phyloP scores from a whole-genome alignment of 1,139 yeast species.

The Diutina pseudorugosa region DNA sequence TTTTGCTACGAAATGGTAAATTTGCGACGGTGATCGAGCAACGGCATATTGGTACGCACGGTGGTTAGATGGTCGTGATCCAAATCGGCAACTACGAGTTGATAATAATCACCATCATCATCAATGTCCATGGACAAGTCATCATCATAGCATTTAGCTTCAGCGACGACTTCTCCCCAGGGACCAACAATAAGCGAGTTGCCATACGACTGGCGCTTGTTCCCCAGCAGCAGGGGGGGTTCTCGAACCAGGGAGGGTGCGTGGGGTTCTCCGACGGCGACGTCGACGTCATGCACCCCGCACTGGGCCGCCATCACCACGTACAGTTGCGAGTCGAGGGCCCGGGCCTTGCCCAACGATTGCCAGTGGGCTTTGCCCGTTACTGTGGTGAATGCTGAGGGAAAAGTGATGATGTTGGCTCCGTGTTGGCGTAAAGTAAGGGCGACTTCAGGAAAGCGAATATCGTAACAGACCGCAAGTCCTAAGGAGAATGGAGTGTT shows the following conservation, averaged over 20 bases:
- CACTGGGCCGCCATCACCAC: constrained; percentile 89
- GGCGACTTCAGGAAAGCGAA: constrained; percentile 80
- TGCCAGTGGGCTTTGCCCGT: constrained; percentile 94
- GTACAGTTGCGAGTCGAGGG: constrained; percentile 77
- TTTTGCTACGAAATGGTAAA: not conserved
- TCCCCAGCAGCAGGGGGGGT: constrained; percentile 16
- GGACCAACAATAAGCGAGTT: constrained; percentile 81
- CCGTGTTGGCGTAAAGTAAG: constrained; percentile 53
- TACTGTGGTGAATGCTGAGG: constrained; percentile 84
- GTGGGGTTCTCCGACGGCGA: constrained; percentile 15
- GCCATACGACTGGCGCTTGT: constrained; percentile 56
- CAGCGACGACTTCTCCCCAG: constrained; percentile 73
- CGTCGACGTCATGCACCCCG: constrained; percentile 55
- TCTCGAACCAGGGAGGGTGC: constrained; percentile 8
- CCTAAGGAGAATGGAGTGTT: constrained; percentile 47
- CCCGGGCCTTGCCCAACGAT: constrained; percentile 64
- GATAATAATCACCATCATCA: constrained; percentile 38
- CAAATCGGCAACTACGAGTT: constrained; percentile 57
- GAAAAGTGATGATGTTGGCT: constrained; percentile 68
- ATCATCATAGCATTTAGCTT: constrained; percentile 27
- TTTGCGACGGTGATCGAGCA: constrained; percentile 46
- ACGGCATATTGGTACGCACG: constrained; percentile 60
- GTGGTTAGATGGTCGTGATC: constrained; percentile 37
- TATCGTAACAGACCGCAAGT: constrained; percentile 72
- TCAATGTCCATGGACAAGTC: constrained; percentile 19